phyloP scores from a whole-genome alignment of 2,329 filamentous ascomycete genomes.

The Ophiostoma sp. region DNA sequence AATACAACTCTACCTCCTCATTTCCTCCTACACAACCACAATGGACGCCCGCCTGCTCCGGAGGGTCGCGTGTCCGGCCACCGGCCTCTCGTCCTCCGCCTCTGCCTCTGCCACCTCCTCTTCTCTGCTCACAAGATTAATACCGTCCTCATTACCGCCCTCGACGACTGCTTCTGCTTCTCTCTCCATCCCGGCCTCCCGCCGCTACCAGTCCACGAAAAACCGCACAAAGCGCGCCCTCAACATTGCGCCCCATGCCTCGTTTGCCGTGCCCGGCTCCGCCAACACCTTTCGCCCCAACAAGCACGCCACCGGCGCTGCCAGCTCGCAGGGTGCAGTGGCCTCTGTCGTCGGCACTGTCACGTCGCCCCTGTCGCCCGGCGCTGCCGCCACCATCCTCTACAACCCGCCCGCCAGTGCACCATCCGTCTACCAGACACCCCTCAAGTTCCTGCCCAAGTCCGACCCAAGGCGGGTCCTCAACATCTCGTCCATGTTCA shows the following conservation, averaged over 20 bases:
- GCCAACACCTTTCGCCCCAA: constrained; percentile 29
- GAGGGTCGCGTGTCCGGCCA: constrained; percentile 22
- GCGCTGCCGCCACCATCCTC: constrained; percentile 39
- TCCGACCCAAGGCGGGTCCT: constrained; percentile 50
- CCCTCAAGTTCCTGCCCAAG: constrained; percentile 59
- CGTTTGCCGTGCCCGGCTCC: constrained; percentile 40
- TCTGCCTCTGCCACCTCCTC: neutral
- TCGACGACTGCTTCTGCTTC: neutral
- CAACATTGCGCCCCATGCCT: constrained; percentile 56
- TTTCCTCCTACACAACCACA: neutral
- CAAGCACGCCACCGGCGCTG: constrained; percentile 15
- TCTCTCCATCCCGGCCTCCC: constrained; percentile 11
- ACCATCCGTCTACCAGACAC: constrained; percentile 57
- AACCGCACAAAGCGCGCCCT: constrained; percentile 52
- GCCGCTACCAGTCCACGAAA: constrained; percentile 46
- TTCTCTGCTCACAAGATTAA: neutral
- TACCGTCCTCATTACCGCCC: constrained; percentile 17
- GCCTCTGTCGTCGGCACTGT: constrained; percentile 14
- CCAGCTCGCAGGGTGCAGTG: neutral
- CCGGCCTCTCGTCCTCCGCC: constrained; percentile 1
- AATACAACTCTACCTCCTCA: neutral
- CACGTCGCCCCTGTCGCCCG: constrained; percentile 22
- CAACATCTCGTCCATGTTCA: constrained; percentile 44
- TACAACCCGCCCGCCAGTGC: constrained; percentile 47
- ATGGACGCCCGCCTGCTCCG: constrained; percentile 25